These are phyloP conservation scores for Picochlorum sp. DNA, from an alignment of 139 green algal genomes.

Conservation along the genomic window DNA sequence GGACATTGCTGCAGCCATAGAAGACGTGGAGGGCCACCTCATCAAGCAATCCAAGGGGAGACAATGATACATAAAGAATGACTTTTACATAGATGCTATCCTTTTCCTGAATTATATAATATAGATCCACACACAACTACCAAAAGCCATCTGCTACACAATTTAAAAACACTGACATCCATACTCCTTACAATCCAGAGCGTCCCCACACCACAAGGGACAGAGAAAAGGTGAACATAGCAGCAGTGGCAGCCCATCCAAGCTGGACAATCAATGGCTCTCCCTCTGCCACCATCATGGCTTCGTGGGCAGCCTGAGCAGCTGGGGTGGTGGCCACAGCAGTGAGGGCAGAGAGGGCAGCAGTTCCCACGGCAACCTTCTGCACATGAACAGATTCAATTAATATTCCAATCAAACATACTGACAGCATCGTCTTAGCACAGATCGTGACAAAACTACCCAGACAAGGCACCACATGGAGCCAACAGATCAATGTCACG, in stretches of 20 bases:
- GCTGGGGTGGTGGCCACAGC: constrained; percentile 53
- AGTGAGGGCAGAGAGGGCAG: constrained; percentile 40
- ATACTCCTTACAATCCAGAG: constrained; percentile 58
- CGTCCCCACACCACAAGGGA: constrained; percentile 84
- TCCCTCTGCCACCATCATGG: constrained; percentile 68
- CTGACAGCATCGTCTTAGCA: not conserved
- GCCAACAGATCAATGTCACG: too few relatives aligned
- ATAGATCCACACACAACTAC: too few relatives aligned
- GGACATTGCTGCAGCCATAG: constrained; percentile 30
- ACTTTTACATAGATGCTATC: too few relatives aligned
- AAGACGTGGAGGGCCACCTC: constrained; percentile 32
- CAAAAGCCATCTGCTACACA: too few relatives aligned
- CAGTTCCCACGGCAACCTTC: constrained; percentile 25
- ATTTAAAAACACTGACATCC: not conserved
- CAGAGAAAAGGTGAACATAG: constrained; percentile 85
- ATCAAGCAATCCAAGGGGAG: not conserved
- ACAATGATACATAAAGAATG: not conserved
- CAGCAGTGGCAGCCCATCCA: constrained; percentile 71
- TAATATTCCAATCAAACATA: not conserved
- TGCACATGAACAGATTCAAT: not conserved
- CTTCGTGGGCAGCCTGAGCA: constrained; percentile 74
- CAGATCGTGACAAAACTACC: not conserved
- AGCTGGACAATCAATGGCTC: constrained; percentile 78
- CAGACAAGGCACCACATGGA: not conserved
- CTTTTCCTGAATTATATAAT: too few relatives aligned